Percentiles rank a stretch among this genome's conserved stretches.
phyloP scores from a whole-genome alignment of 148 eudicot species.

The Salicornia ramosissima region DNA sequence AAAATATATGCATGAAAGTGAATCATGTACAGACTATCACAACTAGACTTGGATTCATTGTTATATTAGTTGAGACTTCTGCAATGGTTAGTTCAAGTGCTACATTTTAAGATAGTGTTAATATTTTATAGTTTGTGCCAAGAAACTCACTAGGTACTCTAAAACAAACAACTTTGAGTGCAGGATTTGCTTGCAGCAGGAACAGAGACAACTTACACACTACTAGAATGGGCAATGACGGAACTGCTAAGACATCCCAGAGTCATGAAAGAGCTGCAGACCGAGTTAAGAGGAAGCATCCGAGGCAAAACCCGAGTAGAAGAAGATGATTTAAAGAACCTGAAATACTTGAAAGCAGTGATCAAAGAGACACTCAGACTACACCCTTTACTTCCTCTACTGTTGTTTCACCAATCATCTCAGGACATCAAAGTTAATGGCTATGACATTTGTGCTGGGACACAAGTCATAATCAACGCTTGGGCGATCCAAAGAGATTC shows the following conservation, averaged over 20 bases:
- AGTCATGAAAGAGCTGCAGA: slow-evolving; percentile 20
- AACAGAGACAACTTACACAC: slow-evolving; percentile 14
- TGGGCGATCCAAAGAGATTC: slow-evolving; percentile 33
- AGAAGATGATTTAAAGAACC: slow-evolving; percentile 11
- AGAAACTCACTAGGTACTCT: background rate
- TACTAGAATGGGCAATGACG: slow-evolving; percentile 26
- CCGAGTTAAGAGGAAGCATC: slow-evolving; percentile 1
- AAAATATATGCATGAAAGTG: background rate
- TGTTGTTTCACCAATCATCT: slow-evolving; percentile 12
- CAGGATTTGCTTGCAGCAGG: slow-evolving; percentile 25
- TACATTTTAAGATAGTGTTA: background rate
- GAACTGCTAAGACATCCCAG: slow-evolving; percentile 23
- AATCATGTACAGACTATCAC: no score
- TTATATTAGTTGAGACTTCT: background rate
- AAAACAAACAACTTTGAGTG: no score
- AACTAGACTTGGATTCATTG: background rate
- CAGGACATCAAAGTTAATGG: slow-evolving; percentile 19
- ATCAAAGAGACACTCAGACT: slow-evolving; percentile 27
- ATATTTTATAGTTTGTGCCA: background rate
- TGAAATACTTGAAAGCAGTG: slow-evolving; percentile 28
- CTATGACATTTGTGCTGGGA: slow-evolving; percentile 25
- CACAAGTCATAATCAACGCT: slow-evolving; percentile 28
- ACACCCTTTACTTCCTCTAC: slow-evolving; percentile 27
- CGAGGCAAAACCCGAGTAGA: background rate
- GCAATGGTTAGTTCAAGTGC: background rate